Base-by-base conservation (phyloP, 306 rosid genomes). In the Ammopiptanthus mongolicus region DNA sequence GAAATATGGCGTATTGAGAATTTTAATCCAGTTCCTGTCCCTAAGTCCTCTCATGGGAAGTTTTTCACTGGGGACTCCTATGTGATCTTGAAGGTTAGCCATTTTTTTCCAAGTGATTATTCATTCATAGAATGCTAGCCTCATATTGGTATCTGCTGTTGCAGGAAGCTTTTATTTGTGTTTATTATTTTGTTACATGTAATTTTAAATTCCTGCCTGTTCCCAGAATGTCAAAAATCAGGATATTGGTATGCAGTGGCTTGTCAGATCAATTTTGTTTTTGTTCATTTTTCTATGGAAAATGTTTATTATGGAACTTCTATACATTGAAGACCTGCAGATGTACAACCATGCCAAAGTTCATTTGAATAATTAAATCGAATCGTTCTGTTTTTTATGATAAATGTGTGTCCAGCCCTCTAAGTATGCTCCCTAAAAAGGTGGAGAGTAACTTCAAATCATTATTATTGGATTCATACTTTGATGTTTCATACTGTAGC, bases 1-100 rank as follows among this genome's bases (percentile, higher is more conserved):
- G 98, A 90, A 86, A 87, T 90, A 79, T 93, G 98, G 98, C 92
- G 89, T 76, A 90, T 93, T 62, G 98, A 93, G 83, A 88, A 90
- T 80, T 90, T 93, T 66, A 74, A 73, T 39, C 96, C 98, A 21
- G 89, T 79, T 83, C 79, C 88, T 13, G 63, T 88, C 55, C 88
- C 90, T 5, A 87, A 88, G 77, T 84, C 92, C 73, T 82, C 91
- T 33, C 68, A 83, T 82, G 98, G 98, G 29, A 90, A 83, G 21
- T 93, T 93, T 84, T 90, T 84, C 80, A 88, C 86, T 0, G 96
- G 98, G 15, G 98, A 93, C 81, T 90, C 94, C 73, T 93, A 93
- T 71, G 88, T 93, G 79, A 79, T 93, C 85, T 75, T 93, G 70
- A 93, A 93, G 88, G 98, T 87, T 75, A 88, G 87, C 80, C 15